phyloP scores from a whole-genome alignment of 2,329 filamentous ascomycete species.

The Colletotrichum tanaceti region DNA sequence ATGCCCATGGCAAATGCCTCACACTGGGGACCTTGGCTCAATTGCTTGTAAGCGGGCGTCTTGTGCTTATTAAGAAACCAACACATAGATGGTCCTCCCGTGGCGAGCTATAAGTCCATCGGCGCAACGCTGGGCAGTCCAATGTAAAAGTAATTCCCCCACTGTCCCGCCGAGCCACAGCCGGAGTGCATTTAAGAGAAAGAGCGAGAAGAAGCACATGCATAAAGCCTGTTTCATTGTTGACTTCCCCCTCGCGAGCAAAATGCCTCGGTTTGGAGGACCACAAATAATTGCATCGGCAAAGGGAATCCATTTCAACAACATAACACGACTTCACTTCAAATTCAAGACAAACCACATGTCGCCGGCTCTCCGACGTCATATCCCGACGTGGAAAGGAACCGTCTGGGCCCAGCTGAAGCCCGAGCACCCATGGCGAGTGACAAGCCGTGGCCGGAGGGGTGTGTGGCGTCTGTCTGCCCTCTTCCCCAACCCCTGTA shows the following conservation, averaged over 20 bases:
- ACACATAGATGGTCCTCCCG: conserved; percentile 2
- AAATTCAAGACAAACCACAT: conserved; percentile 26
- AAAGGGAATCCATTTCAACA: neutral
- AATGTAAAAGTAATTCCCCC: conserved; percentile 15
- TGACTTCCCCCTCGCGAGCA: neutral
- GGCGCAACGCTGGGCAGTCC: neutral
- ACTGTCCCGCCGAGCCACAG: conserved; percentile 23
- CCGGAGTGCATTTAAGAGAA: neutral
- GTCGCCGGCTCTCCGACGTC: conserved; percentile 30
- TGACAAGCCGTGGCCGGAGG: conserved; percentile 30
- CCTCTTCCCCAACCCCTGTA: conserved; percentile 26
- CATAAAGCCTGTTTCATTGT: conserved; percentile 14
- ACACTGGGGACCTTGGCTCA: conserved; percentile 5
- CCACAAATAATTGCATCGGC: neutral
- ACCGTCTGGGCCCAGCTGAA: conserved; percentile 8
- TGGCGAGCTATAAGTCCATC: neutral
- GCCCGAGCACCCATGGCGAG: conserved; percentile 1
- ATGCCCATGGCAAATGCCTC: conserved; percentile 15
- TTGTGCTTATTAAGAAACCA: conserved; percentile 22
- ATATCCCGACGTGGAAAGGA: conserved; percentile 30
- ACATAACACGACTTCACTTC: neutral
- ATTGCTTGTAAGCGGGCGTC: conserved; percentile 8
- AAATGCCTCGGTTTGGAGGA: conserved; percentile 5
- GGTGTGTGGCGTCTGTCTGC: conserved; percentile 34
- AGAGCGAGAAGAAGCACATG: neutral